Conservation (phyloP, 2,329 filamentous ascomycete genomes). For the Thielaviopsis ethacetica region DNA sequence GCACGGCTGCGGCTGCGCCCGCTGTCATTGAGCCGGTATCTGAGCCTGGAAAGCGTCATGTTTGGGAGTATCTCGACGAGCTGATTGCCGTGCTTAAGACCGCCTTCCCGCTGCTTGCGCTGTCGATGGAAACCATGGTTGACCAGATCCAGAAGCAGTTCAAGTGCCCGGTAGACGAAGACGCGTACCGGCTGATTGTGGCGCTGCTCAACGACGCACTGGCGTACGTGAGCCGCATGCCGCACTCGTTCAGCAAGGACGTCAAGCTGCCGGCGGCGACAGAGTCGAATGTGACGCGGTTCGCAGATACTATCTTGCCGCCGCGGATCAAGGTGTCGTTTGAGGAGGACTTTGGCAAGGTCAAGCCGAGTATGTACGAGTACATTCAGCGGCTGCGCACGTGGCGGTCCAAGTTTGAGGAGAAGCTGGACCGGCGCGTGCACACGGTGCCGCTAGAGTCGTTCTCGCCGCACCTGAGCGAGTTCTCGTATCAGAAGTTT, state of each 20-base stretch:
- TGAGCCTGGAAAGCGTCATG: slow-evolving; percentile 47
- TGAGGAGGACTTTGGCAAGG: slow-evolving; percentile 87
- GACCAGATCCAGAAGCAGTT: slow-evolving; percentile 98
- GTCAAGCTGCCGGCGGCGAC: slow-evolving; percentile 81
- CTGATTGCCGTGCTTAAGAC: slow-evolving; percentile 93
- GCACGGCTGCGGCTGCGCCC: background rate
- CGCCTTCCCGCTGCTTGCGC: slow-evolving; percentile 81
- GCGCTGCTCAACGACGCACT: slow-evolving; percentile 90
- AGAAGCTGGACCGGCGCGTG: slow-evolving; percentile 78
- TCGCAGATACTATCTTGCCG: slow-evolving; percentile 90
- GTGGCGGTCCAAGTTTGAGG: slow-evolving; percentile 96
- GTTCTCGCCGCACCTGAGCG: slow-evolving; percentile 81
- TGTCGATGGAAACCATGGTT: slow-evolving; percentile 99
- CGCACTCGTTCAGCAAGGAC: slow-evolving; percentile 72
- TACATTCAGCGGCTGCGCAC: slow-evolving; percentile 94
- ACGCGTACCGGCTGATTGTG: slow-evolving; percentile 95
- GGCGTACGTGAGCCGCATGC: slow-evolving; percentile 79
- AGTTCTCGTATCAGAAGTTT: slow-evolving; percentile 95
- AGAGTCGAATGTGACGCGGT: slow-evolving; percentile 90
- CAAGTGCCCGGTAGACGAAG: slow-evolving; percentile 95
- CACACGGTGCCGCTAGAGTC: slow-evolving; percentile 61
- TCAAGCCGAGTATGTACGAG: slow-evolving; percentile 94
- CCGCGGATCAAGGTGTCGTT: slow-evolving; percentile 92
- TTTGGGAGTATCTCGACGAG: slow-evolving; percentile 94
- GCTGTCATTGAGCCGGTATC: slow-evolving; percentile 5